A percentile compares a stretch with the other conserved stretches of the same genome.
Evolutionary conservation across 2,329 filamentous ascomycete genomes (phyloP).

Genomic region (Leptographium procerum): DNA sequence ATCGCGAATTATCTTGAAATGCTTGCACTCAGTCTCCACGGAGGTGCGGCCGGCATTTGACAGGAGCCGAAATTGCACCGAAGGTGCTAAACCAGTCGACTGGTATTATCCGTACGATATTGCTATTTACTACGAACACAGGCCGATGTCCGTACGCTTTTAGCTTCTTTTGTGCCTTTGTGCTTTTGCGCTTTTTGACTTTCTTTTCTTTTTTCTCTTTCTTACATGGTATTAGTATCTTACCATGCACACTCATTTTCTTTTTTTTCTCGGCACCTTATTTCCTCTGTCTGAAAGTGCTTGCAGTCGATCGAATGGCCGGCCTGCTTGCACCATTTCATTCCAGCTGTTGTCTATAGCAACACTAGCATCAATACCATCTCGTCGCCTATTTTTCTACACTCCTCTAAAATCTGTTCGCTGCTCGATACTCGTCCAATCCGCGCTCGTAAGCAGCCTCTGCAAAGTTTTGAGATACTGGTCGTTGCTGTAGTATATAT

Average conservation of each 20-base stretch:
- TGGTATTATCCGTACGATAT: no score
- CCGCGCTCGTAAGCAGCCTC: not conserved
- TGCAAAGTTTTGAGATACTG: not conserved
- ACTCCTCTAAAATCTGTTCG: not conserved
- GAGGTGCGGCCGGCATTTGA: not conserved
- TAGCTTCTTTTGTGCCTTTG: not conserved
- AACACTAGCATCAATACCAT: not conserved
- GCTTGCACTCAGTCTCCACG: no score
- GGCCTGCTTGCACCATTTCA: not conserved
- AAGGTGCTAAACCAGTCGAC: not conserved
- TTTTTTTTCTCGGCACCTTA: not conserved
- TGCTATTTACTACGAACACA: not conserved
- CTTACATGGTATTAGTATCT: no score
- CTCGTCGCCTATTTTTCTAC: not conserved
- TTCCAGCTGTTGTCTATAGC: not conserved
- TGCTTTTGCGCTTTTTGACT: not conserved
- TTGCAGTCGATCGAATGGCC: not conserved
- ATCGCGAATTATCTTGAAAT: no score
- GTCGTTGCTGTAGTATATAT: not conserved
- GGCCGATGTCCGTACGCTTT: not conserved
- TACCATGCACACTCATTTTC: not conserved
- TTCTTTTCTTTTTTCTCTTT: not conserved
- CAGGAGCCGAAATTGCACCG: not conserved
- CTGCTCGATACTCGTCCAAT: not conserved
- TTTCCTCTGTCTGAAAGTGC: not conserved